Conservation (phyloP, 352 stramenopile genomes). For the Phytophthora pseudosyringae region DNA sequence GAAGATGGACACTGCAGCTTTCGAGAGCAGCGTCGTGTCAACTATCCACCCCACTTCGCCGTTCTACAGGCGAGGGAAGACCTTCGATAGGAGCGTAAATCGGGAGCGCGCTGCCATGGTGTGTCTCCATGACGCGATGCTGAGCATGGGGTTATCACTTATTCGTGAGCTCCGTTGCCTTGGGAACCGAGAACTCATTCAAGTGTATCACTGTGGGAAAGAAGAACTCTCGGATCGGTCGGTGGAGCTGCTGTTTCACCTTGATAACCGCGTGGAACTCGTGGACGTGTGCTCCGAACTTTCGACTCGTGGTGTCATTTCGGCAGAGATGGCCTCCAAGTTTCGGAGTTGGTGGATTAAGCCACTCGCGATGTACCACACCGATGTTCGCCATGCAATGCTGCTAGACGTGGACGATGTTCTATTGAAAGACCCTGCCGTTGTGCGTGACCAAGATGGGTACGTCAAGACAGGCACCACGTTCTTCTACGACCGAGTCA, state of each 20-base stretch:
- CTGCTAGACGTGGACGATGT: constrained; percentile 63
- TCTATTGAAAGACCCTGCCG: constrained; percentile 49
- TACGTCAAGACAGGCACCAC: constrained; percentile 56
- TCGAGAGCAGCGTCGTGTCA: constrained; percentile 12
- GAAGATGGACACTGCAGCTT: constrained; percentile 28
- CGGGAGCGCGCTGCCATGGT: constrained; percentile 28
- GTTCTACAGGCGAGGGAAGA: constrained; percentile 14
- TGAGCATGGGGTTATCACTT: constrained; percentile 50
- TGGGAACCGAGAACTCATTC: constrained; percentile 33
- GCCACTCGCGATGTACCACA: constrained; percentile 49
- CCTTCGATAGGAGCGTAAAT: constrained; percentile 28
- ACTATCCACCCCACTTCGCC: constrained; percentile 12
- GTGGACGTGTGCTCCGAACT: constrained; percentile 52
- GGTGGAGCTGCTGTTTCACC: constrained; percentile 26
- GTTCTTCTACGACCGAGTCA: constrained; percentile 75
- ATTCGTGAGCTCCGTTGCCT: constrained; percentile 36
- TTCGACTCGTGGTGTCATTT: constrained; percentile 20
- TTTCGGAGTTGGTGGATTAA: constrained; percentile 58
- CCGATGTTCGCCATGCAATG: constrained; percentile 41
- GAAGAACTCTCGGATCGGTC: constrained; percentile 49
- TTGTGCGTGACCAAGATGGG: constrained; percentile 39
- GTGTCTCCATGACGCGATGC: constrained; percentile 38
- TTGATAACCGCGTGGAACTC: constrained; percentile 38
- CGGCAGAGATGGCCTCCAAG: constrained; percentile 8
- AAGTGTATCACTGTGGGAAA: constrained; percentile 36